Percentiles rank a stretch among this genome's conserved stretches.
Evolutionary conservation across 2,329 filamentous ascomycete genomes (phyloP).

Genomic region (Penicillium sp.): DNA sequence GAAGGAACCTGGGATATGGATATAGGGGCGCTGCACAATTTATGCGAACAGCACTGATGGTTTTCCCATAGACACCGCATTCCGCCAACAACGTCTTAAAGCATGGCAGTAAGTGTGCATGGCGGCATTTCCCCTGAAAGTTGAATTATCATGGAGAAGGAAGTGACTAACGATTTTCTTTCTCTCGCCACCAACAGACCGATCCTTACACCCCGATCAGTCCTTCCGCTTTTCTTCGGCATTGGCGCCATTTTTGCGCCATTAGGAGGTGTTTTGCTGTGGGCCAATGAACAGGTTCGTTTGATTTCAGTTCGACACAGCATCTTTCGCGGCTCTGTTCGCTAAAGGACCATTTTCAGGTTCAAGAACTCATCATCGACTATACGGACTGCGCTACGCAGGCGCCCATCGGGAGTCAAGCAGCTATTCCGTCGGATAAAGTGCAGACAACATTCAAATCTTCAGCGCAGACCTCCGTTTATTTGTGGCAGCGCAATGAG

Average conservation of each 20-base stretch:
- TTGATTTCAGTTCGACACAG: not conserved
- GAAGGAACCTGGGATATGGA: not conserved
- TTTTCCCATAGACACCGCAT: conserved; percentile 72
- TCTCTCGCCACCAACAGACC: conserved; percentile 53
- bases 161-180: not conserved
- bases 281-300: conserved; percentile 73
- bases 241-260: conserved; percentile 91
- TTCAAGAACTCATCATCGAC: conserved; percentile 86
- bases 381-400: conserved; percentile 72
- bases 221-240: conserved; percentile 83
- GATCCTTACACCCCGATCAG: conserved; percentile 91
- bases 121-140: conserved; percentile 11
- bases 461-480: conserved; percentile 34
- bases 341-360: conserved; percentile 49
- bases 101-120: conserved; percentile 82
- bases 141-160: conserved; percentile 7
- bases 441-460: conserved; percentile 70
- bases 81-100: conserved; percentile 93
- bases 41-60: not conserved
- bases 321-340: not conserved
- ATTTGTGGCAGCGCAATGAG: conserved; percentile 28
- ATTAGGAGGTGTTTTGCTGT: conserved; percentile 81
- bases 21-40: not conserved
- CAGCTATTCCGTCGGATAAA: conserved; percentile 31
- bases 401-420: conserved; percentile 47